A percentile compares a stretch with the other conserved stretches of the same genome.
Conservation (phyloP, 345 rosid species). For the Excoecaria agallocha region DNA sequence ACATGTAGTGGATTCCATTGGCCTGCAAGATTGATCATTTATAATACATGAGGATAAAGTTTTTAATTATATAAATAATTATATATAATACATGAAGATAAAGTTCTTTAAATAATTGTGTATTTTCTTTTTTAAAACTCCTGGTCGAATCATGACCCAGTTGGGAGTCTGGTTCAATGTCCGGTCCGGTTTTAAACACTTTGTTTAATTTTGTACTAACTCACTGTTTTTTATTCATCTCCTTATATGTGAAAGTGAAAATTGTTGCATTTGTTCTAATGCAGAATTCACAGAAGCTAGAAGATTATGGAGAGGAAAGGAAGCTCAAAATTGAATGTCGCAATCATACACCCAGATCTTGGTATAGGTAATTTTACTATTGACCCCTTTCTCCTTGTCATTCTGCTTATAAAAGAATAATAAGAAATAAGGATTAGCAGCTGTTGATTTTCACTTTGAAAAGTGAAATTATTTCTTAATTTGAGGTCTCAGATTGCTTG, state of each 20-base stretch:
- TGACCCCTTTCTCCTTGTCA: not conserved
- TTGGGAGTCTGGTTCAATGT: no score
- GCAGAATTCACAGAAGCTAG: no score
- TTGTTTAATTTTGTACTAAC: no score
- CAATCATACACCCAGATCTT: conserved; percentile 85
- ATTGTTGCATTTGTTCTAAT: not conserved
- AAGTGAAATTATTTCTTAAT: not conserved
- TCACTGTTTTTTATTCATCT: not conserved
- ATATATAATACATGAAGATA: no score
- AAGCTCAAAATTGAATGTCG: conserved; percentile 58
- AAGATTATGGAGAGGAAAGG: conserved; percentile 40
- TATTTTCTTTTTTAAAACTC: no score
- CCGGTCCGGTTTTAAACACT: no score
- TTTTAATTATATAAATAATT: no score
- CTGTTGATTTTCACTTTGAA: not conserved
- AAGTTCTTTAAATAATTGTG: no score
- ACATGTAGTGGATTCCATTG: no score
- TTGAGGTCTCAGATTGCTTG: not conserved
- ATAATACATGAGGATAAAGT: no score
- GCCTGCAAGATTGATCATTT: no score
- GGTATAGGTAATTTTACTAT: conserved; percentile 56
- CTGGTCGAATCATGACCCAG: no score
- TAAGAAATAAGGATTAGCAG: not conserved
- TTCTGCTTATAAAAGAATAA: conserved; percentile 9
- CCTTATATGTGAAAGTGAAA: not conserved